Evolutionary conservation across 192 early-diverging fungal species (phyloP).

Genomic region (Podila epicladia): DNA sequence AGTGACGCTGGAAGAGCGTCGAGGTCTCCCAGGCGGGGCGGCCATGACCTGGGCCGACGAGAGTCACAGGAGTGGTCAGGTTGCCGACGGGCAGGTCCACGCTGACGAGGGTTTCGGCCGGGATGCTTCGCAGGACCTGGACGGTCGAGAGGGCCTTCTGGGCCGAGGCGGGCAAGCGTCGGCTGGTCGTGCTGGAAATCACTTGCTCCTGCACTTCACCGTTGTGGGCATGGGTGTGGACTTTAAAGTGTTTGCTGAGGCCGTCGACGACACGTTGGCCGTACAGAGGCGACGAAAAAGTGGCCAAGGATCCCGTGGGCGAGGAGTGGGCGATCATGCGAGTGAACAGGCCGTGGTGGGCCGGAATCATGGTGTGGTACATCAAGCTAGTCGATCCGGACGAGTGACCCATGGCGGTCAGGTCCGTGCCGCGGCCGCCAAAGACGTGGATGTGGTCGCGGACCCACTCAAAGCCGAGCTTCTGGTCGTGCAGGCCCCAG

Average conservation of each 20-base stretch:
- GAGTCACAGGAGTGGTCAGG: no score
- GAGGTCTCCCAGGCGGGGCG: neutral
- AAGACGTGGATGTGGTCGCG: constrained; percentile 35
- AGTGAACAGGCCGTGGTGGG: constrained; percentile 27
- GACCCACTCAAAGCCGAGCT: constrained; percentile 59
- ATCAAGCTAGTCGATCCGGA: constrained; percentile 13
- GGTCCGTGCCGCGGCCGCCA: constrained; percentile 8
- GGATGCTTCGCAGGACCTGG: no score
- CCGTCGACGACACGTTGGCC: constrained; percentile 17
- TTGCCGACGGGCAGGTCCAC: no score
- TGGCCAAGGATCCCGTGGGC: constrained; percentile 8
- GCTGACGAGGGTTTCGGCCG: no score
- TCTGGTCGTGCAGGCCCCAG: constrained; percentile 62
- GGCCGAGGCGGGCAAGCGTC: no score
- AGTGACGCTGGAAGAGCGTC: constrained; percentile 4
- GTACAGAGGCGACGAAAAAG: constrained; percentile 1
- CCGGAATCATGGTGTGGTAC: constrained; percentile 12
- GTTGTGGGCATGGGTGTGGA: no score
- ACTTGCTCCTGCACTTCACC: no score
- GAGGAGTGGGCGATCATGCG: constrained; percentile 20
- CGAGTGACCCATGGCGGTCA: constrained; percentile 25
- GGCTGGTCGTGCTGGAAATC: no score
- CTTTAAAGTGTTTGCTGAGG: constrained; percentile 8
- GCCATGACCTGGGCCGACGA: neutral
- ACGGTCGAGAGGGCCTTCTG: no score